A percentile compares a stretch with the other conserved stretches of the same genome.
These are phyloP conservation scores for Cyclocybe aegerita DNA, from an alignment of 768 basidiomycete genomes.

Conservation along the genomic window DNA sequence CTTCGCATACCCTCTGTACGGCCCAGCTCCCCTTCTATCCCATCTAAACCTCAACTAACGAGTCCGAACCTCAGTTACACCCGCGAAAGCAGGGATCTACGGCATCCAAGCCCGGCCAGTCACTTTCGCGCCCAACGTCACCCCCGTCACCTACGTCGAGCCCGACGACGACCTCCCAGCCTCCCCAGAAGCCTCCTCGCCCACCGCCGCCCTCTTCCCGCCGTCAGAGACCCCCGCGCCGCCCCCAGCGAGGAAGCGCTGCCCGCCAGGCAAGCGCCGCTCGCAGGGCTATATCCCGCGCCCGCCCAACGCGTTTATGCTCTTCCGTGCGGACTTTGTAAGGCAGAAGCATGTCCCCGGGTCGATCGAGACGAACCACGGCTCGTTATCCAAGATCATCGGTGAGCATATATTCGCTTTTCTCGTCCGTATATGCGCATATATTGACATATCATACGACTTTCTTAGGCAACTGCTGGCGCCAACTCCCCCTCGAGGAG, in stretches of 20 bases:
- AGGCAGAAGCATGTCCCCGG: conserved; percentile 78
- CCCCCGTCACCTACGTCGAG: conserved; percentile 23
- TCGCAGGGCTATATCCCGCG: conserved; percentile 70
- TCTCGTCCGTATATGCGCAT: conserved; percentile 24
- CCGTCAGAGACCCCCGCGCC: conserved; percentile 14
- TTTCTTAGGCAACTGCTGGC: conserved; percentile 73
- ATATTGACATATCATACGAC: too few relatives aligned
- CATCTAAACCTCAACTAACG: neutral
- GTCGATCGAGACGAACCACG: conserved; percentile 76
- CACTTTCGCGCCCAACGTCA: conserved; percentile 29
- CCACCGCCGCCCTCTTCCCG: conserved; percentile 19
- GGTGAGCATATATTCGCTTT: conserved; percentile 38
- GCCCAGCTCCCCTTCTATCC: neutral
- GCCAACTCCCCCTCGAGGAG: conserved; percentile 66
- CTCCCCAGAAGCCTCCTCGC: neutral
- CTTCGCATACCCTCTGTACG: conserved; percentile 13
- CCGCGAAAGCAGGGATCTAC: conserved; percentile 27
- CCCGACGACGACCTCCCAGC: conserved; percentile 13
- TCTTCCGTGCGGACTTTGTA: conserved; percentile 83
- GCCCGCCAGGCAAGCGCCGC: conserved; percentile 18
- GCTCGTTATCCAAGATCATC: conserved; percentile 72
- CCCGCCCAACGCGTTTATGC: conserved; percentile 85
- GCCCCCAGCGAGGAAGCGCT: conserved; percentile 20
- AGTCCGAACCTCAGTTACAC: conserved; percentile 14
- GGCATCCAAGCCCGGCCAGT: conserved; percentile 22